Evolutionary conservation across 305 asterid species (phyloP), one percentile per base, ranked within the genome.

Genomic region (Fraxinus latifolia): DNA sequence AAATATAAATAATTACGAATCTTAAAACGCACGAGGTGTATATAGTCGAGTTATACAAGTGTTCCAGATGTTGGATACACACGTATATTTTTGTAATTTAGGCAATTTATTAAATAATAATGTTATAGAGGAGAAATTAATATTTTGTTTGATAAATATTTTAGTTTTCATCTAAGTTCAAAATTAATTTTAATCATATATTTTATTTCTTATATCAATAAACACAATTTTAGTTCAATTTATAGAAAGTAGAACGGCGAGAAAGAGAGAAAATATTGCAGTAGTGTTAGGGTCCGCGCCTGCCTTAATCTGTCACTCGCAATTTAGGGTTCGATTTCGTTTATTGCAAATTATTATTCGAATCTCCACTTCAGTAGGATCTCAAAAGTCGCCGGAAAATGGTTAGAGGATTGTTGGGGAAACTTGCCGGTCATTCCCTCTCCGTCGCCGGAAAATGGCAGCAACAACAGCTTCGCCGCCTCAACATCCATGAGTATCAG

Each of bases 401-500:
- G 98, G 97, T 90, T 83, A 84, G 98, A 86, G 93, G 94, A 83
- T 85, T 94, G 93, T 79, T 96, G 47, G 88, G 95, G 17, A 96
- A 90, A 84, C 90, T 96, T 9, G 97, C 95, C 74, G 77, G 77
- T 77, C 93, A 92, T 70, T 90, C 99, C 47, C 91, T 96, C 70
- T 90, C 97, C 78, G 87, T 89, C 77, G 97, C 98, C 90, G 98
- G 99, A 8, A 93, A 90, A 88, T 96, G 99, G 99, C 98, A 96
- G 84, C 97, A 94, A 82, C 99, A 96, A 62, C 99, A 94, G 92
- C 97, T 94, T 84, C 98, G 98, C 84, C 97, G 98, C 86, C 97
- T 96, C 91, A 96, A 96, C 86, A 88, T 96, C 77, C 98, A 96
- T 83, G 99, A 96, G 77, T 96, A 94, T 84, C 99, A 94, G 97